Base-by-base conservation (phyloP, 805 yeast species). In the Suhomyces faveliae region DNA sequence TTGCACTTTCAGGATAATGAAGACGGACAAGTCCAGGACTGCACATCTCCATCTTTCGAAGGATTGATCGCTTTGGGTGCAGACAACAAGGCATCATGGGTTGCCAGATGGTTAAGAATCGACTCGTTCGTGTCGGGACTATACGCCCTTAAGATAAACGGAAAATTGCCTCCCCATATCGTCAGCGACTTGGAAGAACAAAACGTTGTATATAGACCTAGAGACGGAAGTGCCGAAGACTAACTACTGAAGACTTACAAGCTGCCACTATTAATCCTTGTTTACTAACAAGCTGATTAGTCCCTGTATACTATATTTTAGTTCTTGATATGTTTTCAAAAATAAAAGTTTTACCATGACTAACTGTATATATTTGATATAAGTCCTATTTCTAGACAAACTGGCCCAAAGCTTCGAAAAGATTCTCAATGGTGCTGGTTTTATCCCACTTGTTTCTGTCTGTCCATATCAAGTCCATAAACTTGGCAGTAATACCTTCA, bases 21-120 rank as follows among this genome's bases (percentile, higher is more conserved):
- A 59, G 96, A 90, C 45, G 83, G 86, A 15, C 80, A 89, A 30
- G 87, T 87, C 43, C 86, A 84, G 62, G 96, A 90, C 61, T 89
- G 96, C 66, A 94, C 98, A 5, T 89, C 97, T 15, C 98, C 98
- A 35, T 83, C 96, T 0, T 92, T 90, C 63, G 99, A 92, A 72
- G 99, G 99, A 0, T 73, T 88, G 27, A 96, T 92, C 4, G 97
- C 97, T 2, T 76, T 89, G 52, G 89, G 95, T 42, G 90, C 86
- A 51, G 89, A 92, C 43, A 72, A 68, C 58, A 80, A 82, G 44
- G 80, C 77, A 29, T 89, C 97, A 1, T 92, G 99, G 99, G 97
- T 89, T 35, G 97, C 97, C 12, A 82, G 87, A 62, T 92, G 99
- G 99, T 73, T 92, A 48, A 81, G 97, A 66, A 85, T 92, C 25